phyloP scores from a whole-genome alignment of 352 stramenopile genomes.

The Thraustochytrium striatum region DNA sequence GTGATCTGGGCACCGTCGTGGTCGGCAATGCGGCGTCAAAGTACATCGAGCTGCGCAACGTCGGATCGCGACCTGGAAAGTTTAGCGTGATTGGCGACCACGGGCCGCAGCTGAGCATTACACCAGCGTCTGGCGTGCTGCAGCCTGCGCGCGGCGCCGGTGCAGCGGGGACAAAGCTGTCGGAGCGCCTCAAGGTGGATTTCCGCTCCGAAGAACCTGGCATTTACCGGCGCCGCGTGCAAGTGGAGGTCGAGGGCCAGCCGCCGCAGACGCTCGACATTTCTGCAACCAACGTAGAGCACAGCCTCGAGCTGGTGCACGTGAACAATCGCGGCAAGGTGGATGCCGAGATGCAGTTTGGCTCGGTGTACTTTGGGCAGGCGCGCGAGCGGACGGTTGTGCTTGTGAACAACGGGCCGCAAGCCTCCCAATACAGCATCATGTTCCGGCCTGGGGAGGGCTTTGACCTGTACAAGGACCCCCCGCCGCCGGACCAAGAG shows the following conservation, averaged over 20 bases:
- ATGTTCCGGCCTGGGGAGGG: constrained; percentile 23
- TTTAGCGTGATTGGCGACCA: constrained; percentile 28
- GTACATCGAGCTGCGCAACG: constrained; percentile 36
- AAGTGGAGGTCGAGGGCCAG: constrained; percentile 43
- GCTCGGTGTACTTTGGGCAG: constrained; percentile 57
- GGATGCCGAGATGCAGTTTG: constrained; percentile 52
- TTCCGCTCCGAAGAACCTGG: constrained; percentile 45
- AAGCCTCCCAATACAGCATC: constrained; percentile 48
- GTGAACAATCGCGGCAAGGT: constrained; percentile 51
- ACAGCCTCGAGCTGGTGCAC: constrained; percentile 73
- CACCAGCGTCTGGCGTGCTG: constrained; percentile 9
- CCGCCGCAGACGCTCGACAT: constrained; percentile 67
- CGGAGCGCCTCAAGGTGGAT: constrained; percentile 14
- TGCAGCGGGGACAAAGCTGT: neutral
- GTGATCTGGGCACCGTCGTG: constrained; percentile 50
- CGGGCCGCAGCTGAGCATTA: neutral
- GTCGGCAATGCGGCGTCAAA: neutral
- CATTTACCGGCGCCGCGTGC: constrained; percentile 37
- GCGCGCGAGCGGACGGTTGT: constrained; percentile 21
- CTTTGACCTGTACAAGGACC: constrained; percentile 44
- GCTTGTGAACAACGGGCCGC: constrained; percentile 59
- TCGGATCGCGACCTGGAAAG: neutral
- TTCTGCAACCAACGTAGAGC: constrained; percentile 68
- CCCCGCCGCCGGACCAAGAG: constrained; percentile 34
- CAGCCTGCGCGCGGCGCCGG: neutral